Evolutionary conservation across 148 eudicot species (phyloP), one percentile per base, ranked within the genome.

Genomic region (Fagopyrum tataricum): DNA sequence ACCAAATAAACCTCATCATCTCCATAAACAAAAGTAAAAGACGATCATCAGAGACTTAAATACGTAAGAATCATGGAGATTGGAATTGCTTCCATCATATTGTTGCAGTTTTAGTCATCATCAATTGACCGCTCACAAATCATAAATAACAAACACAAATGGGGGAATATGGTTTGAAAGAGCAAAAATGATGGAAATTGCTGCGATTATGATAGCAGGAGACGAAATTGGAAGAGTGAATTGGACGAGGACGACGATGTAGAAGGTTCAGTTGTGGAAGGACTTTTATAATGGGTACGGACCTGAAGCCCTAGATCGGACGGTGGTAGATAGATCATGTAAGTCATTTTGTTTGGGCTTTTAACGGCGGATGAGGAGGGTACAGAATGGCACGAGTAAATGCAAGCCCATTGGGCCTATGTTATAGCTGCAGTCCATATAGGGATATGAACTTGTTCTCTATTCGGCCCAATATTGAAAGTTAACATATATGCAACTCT

Each of bases 21-120:
- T 81, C 90, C 67, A 71, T 20, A 55, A 67, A 6, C 6, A 13
- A 68, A 62, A 77, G 56, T 39, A 24, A 11, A 44, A 21, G 71
- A 71, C 74, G 81, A 84, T 81, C 92, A 88, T 86, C 89, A 88
- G 92, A 88, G 90, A 88, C 92, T 88, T 86, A 86, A 84, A 88
- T 88, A 86, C 88, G 17, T 12, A 84, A 0, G 79, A 88, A 88
- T 86, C 92, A 86, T 48, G 78, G 81, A 31, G 37, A 76, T 70
- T 73, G 62, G 59, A 31, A 23, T 59, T 24, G 59, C 24, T 62
- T 40, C 80, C 10, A 37, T 88, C 90, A 88, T 84, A 82, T 84
- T 82, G 86, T 86, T 88, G 90, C 92, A 88, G 92, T 79, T 77
- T 69, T 70, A 76, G 77, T 78, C 87, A 31, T 84, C 92, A 81